Evolutionary conservation across 352 stramenopile genomes (phyloP).

Genomic region (Phytophthora colocasiae): DNA sequence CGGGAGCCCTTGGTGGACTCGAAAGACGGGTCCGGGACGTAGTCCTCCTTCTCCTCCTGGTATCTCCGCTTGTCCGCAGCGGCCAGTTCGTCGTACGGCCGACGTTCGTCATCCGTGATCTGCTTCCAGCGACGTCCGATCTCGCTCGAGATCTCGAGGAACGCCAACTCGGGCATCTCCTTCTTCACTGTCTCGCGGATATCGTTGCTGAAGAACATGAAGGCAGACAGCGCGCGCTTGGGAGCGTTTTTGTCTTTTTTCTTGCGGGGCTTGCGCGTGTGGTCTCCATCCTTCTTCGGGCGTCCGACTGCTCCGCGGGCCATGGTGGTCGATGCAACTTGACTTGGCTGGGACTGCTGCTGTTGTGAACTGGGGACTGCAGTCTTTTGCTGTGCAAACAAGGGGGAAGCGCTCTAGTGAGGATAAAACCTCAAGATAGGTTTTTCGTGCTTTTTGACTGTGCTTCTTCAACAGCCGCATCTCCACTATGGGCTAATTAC

Average conservation of each 20-base stretch:
- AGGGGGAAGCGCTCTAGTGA: neutral
- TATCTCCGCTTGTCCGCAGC: constrained; percentile 89
- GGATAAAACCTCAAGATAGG: constrained; percentile 6
- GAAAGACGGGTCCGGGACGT: constrained; percentile 87
- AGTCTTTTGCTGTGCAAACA: constrained; percentile 1
- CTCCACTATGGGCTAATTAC: constrained; percentile 41
- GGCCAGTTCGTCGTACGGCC: constrained; percentile 86
- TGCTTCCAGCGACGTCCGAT: constrained; percentile 88
- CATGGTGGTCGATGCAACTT: constrained; percentile 52
- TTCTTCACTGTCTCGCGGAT: constrained; percentile 91
- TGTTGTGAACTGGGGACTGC: constrained; percentile 47
- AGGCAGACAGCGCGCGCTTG: constrained; percentile 90
- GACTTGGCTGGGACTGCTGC: constrained; percentile 51
- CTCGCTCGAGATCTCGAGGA: constrained; percentile 88
- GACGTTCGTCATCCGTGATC: constrained; percentile 68
- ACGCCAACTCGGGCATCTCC: constrained; percentile 87
- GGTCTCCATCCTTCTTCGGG: constrained; percentile 74
- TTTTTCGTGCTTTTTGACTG: constrained; percentile 13
- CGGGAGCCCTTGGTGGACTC: constrained; percentile 64
- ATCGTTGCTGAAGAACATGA: constrained; percentile 93
- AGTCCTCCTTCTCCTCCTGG: constrained; percentile 90
- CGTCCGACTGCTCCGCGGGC: constrained; percentile 62
- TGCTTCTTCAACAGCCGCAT: constrained; percentile 24
- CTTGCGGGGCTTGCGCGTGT: constrained; percentile 80
- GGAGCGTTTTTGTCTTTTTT: constrained; percentile 94